These are phyloP conservation scores for Pythium brachiatum DNA, from an alignment of 352 stramenopile genomes.

Conservation along the genomic window DNA sequence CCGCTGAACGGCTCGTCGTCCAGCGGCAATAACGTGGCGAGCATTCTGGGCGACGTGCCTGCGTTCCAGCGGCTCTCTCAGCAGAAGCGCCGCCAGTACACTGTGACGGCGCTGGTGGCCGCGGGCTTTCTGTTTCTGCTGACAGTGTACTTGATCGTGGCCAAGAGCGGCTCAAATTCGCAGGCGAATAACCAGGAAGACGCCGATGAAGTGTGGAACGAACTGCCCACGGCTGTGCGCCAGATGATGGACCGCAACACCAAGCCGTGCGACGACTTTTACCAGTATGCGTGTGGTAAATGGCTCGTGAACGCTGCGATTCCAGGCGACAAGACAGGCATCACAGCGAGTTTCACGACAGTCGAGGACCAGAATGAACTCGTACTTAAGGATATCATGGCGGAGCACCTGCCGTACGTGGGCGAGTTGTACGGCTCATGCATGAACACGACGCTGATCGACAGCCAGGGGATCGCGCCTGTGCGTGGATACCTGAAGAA, in stretches of 20 bases:
- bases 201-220: conserved; percentile 15
- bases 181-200: conserved; percentile 3
- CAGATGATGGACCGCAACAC: conserved; percentile 31
- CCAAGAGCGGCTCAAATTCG: conserved; percentile 5
- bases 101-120: conserved; percentile 8
- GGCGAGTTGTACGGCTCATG: conserved; percentile 40
- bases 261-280: conserved; percentile 40
- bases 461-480: conserved; percentile 38
- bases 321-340: conserved; percentile 24
- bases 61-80: conserved; percentile 17
- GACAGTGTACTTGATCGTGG: conserved; percentile 22
- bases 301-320: conserved; percentile 36
- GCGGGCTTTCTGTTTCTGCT: conserved; percentile 26
- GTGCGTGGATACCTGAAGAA: conserved; percentile 31
- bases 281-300: conserved; percentile 38
- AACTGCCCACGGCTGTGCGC: conserved; percentile 23
- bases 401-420: conserved; percentile 35
- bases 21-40: neutral
- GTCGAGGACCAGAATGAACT: conserved; percentile 37
- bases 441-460: conserved; percentile 40
- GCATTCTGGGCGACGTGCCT: conserved; percentile 25
- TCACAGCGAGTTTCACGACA: conserved; percentile 29
- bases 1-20: conserved; percentile 25
- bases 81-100: conserved; percentile 28
- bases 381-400: conserved; percentile 35